phyloP scores from a whole-genome alignment of 164 flowering plant genomes.

The Litsea cubeba region DNA sequence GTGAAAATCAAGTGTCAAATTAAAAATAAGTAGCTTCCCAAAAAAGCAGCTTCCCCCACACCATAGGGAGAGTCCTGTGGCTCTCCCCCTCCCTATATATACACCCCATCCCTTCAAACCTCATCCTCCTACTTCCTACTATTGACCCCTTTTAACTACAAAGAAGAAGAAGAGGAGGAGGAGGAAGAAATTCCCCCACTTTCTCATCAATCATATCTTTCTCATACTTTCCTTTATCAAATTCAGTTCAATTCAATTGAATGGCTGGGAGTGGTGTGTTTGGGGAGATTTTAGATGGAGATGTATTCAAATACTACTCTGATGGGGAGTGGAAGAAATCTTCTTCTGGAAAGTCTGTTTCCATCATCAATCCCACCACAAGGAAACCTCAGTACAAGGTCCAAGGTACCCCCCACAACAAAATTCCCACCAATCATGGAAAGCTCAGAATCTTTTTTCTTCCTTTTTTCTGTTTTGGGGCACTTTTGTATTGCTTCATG shows the following conservation, averaged over 20 bases:
- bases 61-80: slow-evolving; percentile 17
- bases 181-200: not conserved
- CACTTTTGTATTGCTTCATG: no score
- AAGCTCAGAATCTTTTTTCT: no score
- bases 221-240: not conserved
- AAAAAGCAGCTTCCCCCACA: not conserved
- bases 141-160: not conserved
- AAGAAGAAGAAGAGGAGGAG: not conserved
- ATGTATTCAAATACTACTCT: slow-evolving; percentile 80
- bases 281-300: slow-evolving; percentile 81
- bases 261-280: slow-evolving; percentile 81
- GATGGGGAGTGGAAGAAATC: slow-evolving; percentile 92
- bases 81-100: slow-evolving; percentile 8
- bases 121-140: not conserved
- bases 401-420: slow-evolving; percentile 55
- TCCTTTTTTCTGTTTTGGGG: no score
- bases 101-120: not conserved
- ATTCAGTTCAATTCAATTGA: not conserved
- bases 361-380: slow-evolving; percentile 88
- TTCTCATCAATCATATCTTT: not conserved
- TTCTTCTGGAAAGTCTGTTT: slow-evolving; percentile 73
- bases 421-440: not conserved
- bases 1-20: not conserved
- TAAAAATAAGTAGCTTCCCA: slow-evolving; percentile 11
- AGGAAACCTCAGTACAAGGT: slow-evolving; percentile 87